Conservation (phyloP, 805 yeast genomes). For the Cyberlindnera veronae region DNA sequence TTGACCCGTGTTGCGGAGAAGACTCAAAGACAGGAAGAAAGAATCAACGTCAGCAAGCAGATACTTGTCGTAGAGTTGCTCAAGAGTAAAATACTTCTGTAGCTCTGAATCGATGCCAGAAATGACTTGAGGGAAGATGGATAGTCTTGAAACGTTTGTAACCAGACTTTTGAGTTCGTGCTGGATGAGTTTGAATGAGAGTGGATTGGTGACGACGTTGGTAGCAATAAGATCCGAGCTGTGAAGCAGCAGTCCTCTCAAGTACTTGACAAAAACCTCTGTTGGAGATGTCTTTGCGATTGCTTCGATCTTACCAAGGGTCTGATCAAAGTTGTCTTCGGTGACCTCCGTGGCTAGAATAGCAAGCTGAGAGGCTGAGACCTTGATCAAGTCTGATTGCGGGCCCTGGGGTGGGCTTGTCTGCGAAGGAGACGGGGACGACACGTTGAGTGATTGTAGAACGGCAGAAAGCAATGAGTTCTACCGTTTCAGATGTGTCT, state of each 20-base stretch:
- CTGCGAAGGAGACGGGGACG: conserved; percentile 4
- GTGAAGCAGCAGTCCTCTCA: conserved; percentile 32
- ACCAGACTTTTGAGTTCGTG: conserved; percentile 24
- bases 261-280: conserved; percentile 32
- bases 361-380: conserved; percentile 50
- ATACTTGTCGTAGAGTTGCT: conserved; percentile 30
- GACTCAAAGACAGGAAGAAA: conserved; percentile 15
- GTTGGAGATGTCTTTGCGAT: conserved; percentile 37
- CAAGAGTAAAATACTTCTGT: conserved; percentile 29
- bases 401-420: conserved; percentile 22
- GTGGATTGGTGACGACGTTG: conserved; percentile 19
- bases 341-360: conserved; percentile 45
- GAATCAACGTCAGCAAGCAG: conserved; percentile 24
- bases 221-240: conserved; percentile 27
- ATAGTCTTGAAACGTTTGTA: conserved; percentile 9
- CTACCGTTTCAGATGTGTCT: conserved; percentile 3
- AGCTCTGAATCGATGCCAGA: conserved; percentile 26
- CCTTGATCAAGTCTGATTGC: conserved; percentile 25
- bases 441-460: conserved; percentile 10
- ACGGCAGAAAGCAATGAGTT: neutral
- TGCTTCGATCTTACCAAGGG: conserved; percentile 43
- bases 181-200: conserved; percentile 21
- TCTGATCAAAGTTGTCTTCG: conserved; percentile 36
- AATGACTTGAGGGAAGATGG: conserved; percentile 12
- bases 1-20: conserved; percentile 1